Percentiles rank a stretch among this genome's conserved stretches.
phyloP scores from a whole-genome alignment of 192 early-diverging fungal genomes.

The Gigaspora rosea region DNA sequence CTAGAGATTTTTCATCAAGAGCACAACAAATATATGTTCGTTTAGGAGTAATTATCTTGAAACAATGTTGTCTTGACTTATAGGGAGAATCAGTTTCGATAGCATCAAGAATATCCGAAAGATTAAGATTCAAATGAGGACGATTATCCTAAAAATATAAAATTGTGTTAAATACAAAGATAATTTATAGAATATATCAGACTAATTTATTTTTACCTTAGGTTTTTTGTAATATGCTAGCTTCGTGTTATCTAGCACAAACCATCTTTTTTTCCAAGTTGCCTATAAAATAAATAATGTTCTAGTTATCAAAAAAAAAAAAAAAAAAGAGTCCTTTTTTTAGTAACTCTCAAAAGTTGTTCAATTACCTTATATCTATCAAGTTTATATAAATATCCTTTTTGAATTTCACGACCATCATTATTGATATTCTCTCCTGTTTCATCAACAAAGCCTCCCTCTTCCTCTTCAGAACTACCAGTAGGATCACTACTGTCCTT shows the following conservation, averaged over 20 bases:
- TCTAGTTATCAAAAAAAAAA: neutral
- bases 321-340: neutral
- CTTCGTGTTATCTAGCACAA: conserved; percentile 58
- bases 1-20: conserved; percentile 43
- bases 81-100: conserved; percentile 57
- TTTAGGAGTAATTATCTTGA: conserved; percentile 57
- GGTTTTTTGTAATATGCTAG: conserved; percentile 63
- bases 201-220: conserved; percentile 43
- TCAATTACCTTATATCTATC: conserved; percentile 51
- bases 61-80: conserved; percentile 52
- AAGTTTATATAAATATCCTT: conserved; percentile 57
- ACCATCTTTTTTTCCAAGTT: conserved; percentile 67
- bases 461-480: conserved; percentile 25
- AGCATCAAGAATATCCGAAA: conserved; percentile 52
- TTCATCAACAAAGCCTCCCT: neutral
- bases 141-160: neutral
- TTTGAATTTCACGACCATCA: conserved; percentile 34
- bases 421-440: neutral
- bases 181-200: neutral
- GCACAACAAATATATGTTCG: conserved; percentile 56
- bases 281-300: conserved; percentile 23
- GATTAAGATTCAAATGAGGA: conserved; percentile 18
- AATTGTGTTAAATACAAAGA: neutral
- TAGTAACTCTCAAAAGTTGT: neutral
- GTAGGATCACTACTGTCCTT: conserved; percentile 25